Evolutionary conservation across 2,329 filamentous ascomycete species (phyloP).

Genomic region (Penicillium hesseltinei): DNA sequence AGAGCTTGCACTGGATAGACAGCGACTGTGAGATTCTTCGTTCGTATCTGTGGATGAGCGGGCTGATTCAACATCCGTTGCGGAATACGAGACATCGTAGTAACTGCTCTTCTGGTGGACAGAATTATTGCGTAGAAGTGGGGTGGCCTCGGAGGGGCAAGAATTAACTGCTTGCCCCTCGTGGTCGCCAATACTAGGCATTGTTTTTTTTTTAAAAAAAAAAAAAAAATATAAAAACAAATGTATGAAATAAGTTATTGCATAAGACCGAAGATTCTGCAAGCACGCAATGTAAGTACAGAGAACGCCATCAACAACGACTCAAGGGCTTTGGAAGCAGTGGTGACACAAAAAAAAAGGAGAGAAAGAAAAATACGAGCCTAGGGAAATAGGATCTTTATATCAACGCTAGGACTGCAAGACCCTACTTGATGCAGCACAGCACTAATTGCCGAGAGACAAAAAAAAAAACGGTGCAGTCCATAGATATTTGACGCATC

Average conservation of each 20-base stretch:
- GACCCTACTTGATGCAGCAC: not conserved
- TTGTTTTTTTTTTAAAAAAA: not conserved
- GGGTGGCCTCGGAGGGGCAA: conserved; percentile 19
- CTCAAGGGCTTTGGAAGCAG: not conserved
- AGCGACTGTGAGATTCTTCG: conserved; percentile 20
- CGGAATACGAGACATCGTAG: conserved; percentile 1
- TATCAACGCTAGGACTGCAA: not conserved
- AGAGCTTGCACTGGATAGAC: conserved; percentile 28
- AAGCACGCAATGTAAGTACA: not conserved
- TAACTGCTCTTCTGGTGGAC: conserved; percentile 9
- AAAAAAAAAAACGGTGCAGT: not conserved
- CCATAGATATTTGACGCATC: not conserved
- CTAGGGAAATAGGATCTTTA: not conserved
- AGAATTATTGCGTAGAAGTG: conserved; percentile 8
- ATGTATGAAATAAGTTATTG: not conserved
- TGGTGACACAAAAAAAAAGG: not conserved
- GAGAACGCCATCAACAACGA: not conserved
- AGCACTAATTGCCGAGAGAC: not conserved
- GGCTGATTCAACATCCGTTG: conserved; percentile 9
- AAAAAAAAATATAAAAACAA: not conserved
- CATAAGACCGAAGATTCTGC: not conserved
- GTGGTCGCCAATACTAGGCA: not conserved
- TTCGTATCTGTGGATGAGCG: conserved; percentile 7
- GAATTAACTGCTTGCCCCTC: not conserved
- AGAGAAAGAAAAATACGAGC: too few relatives aligned